Evolutionary conservation across 352 stramenopile species (phyloP).

Genomic region (Phytopythium vexans): DNA sequence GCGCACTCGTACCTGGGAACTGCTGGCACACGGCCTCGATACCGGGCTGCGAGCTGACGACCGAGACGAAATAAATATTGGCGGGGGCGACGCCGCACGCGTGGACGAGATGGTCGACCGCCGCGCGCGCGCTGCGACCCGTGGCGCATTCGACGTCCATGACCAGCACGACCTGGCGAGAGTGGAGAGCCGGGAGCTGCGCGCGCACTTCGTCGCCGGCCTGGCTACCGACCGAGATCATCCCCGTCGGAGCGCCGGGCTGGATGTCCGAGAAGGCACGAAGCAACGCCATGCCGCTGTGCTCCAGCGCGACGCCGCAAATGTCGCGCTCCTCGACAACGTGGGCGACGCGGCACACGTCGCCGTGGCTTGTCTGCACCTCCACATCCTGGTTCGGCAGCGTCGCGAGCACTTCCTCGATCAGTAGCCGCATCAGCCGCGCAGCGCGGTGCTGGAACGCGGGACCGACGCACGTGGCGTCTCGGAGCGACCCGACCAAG

Average conservation of each 20-base stretch:
- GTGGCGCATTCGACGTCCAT: constrained; percentile 44
- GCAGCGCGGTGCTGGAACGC: constrained; percentile 26
- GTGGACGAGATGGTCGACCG: constrained; percentile 35
- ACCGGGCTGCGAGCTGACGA: constrained; percentile 40
- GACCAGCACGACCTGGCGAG: constrained; percentile 30
- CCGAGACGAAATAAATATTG: constrained; percentile 54
- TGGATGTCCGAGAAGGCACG: constrained; percentile 22
- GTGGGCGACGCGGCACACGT: constrained; percentile 16
- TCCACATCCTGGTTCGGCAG: constrained; percentile 21
- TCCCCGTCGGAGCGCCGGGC: constrained; percentile 15
- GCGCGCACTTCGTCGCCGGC: constrained; percentile 16
- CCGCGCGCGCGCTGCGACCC: constrained; percentile 31
- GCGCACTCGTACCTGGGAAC: constrained; percentile 34
- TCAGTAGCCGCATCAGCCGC: constrained; percentile 28
- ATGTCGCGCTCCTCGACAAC: constrained; percentile 23
- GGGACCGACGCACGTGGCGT: constrained; percentile 7
- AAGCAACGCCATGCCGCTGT: constrained; percentile 20
- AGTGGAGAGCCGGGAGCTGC: constrained; percentile 23
- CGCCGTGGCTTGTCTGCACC: constrained; percentile 17
- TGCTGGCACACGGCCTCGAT: constrained; percentile 35
- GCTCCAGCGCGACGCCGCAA: constrained; percentile 21
- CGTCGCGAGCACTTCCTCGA: constrained; percentile 31
- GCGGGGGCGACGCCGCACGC: constrained; percentile 17
- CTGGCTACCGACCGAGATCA: constrained; percentile 14
- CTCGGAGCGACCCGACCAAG: constrained; percentile 18